A percentile compares a stretch with the other conserved stretches of the same genome.
phyloP scores from a whole-genome alignment of 1,139 yeast species.

The Kurtzmaniella natalensis region DNA sequence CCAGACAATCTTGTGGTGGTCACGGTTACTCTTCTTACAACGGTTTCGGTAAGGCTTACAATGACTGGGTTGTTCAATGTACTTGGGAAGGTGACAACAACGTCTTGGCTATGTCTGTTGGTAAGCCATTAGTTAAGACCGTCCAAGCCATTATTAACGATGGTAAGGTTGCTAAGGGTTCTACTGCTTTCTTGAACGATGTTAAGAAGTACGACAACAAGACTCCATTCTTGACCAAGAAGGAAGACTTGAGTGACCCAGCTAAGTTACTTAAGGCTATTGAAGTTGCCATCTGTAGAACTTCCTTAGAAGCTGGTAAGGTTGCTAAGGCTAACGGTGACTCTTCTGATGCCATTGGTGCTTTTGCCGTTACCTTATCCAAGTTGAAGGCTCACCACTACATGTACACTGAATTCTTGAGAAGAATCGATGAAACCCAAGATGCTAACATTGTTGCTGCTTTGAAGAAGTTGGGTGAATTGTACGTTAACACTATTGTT shows the following conservation, averaged over 20 bases:
- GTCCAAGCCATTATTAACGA: constrained; percentile 26
- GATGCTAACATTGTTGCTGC: constrained; percentile 20
- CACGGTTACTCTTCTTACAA: constrained; percentile 47
- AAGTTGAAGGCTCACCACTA: constrained; percentile 46
- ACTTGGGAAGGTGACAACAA: constrained; percentile 55
- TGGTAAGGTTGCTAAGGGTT: constrained; percentile 33
- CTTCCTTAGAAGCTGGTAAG: constrained; percentile 28
- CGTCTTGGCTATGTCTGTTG: constrained; percentile 43
- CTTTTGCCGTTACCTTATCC: constrained; percentile 55
- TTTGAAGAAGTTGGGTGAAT: constrained; percentile 24
- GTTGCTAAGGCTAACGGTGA: constrained; percentile 27
- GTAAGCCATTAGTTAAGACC: constrained; percentile 42
- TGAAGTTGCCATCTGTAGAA: constrained; percentile 42
- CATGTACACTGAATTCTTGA: constrained; percentile 28
- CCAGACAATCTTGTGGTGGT: constrained; percentile 52
- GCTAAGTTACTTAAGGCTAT: constrained; percentile 33
- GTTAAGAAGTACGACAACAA: constrained; percentile 27
- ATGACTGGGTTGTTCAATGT: constrained; percentile 50
- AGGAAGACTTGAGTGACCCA: constrained; percentile 28
- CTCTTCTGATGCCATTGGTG: constrained; percentile 48
- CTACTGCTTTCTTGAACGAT: constrained; percentile 36
- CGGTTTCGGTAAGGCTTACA: constrained; percentile 46
- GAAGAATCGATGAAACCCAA: constrained; percentile 19
- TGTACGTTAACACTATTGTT: constrained; percentile 27
- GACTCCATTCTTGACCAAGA: constrained; percentile 22